Percentiles rank a stretch among this genome's conserved stretches.
phyloP scores from a whole-genome alignment of 1,284 basidiomycete species.

The Sporisorium exsertum region DNA sequence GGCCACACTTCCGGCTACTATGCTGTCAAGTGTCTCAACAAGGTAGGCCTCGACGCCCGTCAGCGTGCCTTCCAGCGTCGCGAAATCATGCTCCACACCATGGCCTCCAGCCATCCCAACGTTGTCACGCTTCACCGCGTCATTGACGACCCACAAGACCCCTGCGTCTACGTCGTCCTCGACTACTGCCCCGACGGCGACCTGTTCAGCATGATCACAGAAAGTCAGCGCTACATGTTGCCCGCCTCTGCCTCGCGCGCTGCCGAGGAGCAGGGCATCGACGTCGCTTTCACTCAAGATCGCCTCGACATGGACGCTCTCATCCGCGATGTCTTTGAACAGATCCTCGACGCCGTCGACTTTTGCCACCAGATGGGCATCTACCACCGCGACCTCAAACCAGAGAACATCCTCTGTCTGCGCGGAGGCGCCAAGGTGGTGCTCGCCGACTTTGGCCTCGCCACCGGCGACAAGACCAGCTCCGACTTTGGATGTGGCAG shows the following conservation, averaged over 20 bases:
- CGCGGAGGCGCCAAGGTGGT: constrained; percentile 80
- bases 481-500: constrained; percentile 95
- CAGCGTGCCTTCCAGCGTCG: constrained; percentile 83
- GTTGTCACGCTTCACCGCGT: constrained; percentile 91
- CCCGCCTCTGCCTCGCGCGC: constrained; percentile 28
- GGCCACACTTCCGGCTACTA: constrained; percentile 70
- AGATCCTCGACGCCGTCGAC: constrained; percentile 89
- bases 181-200: constrained; percentile 86
- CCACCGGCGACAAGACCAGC: constrained; percentile 87
- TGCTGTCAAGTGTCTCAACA: constrained; percentile 88
- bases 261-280: constrained; percentile 42
- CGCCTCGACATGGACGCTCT: constrained; percentile 59
- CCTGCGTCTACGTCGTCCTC: constrained; percentile 76
- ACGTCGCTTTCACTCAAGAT: constrained; percentile 48
- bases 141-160: constrained; percentile 75
- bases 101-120: constrained; percentile 80
- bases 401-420: constrained; percentile 94
- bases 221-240: constrained; percentile 76
- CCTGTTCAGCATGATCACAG: constrained; percentile 82
- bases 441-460: constrained; percentile 96
- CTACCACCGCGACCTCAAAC: constrained; percentile 97
- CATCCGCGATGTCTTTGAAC: constrained; percentile 65
- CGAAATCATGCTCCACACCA: constrained; percentile 76
- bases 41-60: constrained; percentile 76
- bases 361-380: constrained; percentile 80